Base-by-base conservation (phyloP, 495 filamentous ascomycete species). In the Aspergillus indologenus region DNA sequence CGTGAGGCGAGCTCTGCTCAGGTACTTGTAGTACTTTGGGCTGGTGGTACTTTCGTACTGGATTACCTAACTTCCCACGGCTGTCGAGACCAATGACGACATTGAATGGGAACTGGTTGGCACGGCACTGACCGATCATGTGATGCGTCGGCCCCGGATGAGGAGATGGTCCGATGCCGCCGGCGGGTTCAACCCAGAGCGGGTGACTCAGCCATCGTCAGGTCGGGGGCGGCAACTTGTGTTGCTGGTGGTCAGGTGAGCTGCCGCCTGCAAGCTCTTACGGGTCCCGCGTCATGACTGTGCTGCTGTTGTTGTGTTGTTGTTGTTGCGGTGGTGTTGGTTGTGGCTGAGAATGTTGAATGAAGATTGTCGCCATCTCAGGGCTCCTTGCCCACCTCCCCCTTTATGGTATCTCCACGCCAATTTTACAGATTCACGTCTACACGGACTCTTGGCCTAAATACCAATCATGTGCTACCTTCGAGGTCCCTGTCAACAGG, bases 11-110 rank as follows among this genome's bases (percentile, higher is more conserved):
- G 34, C 20, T 29, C 14, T 15, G 1, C 23, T 50, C 22, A 50
- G 48, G 48, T 50, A 50, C 48, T 50, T 56, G 34, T 48, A 56
- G 54, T 50, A 26, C 48, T 29, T 15, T 29, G 23, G 48, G 14
- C 6, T 50, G 48, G 14, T 8, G 19, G 18, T 21, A 53, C 52
- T 49, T 49, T 40, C 44, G 44, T 24, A 17, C 54, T 47, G 21
- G 51, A 49, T 50, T 50, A 50, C 48, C 48, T 50, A 50, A 50
- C 22, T 22, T 17, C 26, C 52, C 46, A 29, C 26, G 43, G 54
- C 26, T 49, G 23, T 50, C 48, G n/a, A 50, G 48, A 50, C 48
- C 48, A 19, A 64, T 65, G 63, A 65, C 63, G 63, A 62, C 60
- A 65, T 56, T 51, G 2, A 40, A 15, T 14, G 12, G 12, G 34